These are phyloP conservation scores for Sporisorium exsertum DNA, from an alignment of 1,284 basidiomycete genomes.

Conservation along the genomic window DNA sequence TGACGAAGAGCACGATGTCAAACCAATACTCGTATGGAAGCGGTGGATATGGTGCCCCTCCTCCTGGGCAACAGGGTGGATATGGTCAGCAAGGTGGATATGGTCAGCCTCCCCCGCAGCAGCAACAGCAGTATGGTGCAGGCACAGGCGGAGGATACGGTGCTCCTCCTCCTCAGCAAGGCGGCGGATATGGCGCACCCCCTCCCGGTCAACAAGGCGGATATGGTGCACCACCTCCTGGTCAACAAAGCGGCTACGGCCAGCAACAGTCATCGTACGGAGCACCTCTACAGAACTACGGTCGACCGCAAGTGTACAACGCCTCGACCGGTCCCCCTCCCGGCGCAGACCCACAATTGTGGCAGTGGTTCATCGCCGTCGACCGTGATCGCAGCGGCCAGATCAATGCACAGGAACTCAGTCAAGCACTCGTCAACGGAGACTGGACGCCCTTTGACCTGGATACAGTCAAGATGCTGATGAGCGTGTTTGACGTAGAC, in stretches of 20 bases:
- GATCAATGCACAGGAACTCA: slow-evolving; percentile 58
- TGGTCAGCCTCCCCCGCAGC: slow-evolving; percentile 16
- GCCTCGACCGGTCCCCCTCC: slow-evolving; percentile 53
- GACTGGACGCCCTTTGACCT: slow-evolving; percentile 62
- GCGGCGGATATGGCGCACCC: slow-evolving; percentile 38
- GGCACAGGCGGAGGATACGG: slow-evolving; percentile 36
- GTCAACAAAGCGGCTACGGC: slow-evolving; percentile 28
- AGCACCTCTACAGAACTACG: slow-evolving; percentile 15
- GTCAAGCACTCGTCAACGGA: slow-evolving; percentile 62
- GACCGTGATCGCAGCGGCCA: slow-evolving; percentile 57
- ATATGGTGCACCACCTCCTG: slow-evolving; percentile 29
- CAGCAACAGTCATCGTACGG: slow-evolving; percentile 21
- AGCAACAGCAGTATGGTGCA: slow-evolving; percentile 31
- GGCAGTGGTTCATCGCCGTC: slow-evolving; percentile 62
- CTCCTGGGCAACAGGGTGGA: slow-evolving; percentile 36
- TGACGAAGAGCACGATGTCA: slow-evolving; percentile 38
- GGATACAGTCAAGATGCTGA: slow-evolving; percentile 65
- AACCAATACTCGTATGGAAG: slow-evolving; percentile 53
- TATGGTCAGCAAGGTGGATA: slow-evolving; percentile 39
- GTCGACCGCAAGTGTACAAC: slow-evolving; percentile 50
- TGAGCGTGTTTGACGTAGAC: slow-evolving; percentile 62
- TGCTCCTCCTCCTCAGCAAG: slow-evolving; percentile 25
- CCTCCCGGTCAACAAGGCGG: slow-evolving; percentile 38
- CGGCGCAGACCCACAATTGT: slow-evolving; percentile 63
- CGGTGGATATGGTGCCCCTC: slow-evolving; percentile 45